Evolutionary conservation across 345 rosid species (phyloP), one percentile per base, ranked within the genome.

Genomic region (Rhizophora apiculata): DNA sequence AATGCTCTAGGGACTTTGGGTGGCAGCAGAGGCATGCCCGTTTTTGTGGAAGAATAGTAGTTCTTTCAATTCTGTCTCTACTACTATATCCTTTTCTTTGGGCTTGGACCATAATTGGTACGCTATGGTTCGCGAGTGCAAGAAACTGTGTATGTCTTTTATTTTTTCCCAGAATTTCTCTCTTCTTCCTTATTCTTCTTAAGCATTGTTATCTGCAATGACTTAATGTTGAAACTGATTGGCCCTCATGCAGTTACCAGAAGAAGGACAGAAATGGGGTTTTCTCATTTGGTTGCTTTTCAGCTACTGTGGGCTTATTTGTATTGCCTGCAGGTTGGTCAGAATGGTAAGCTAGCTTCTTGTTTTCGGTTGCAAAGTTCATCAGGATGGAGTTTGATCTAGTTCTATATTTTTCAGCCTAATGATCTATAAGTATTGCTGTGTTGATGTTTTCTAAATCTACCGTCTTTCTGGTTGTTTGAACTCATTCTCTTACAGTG

Each of bases 201-300:
- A 37, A 19, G 16, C 20, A 54, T 52, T 66, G 51, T 39, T n/a
- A 68, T 55, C 51, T 34, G 60, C 27, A 64, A 21, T 39, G 30
- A 27, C 60, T 59, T 65, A 46, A 55, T 67, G 53, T 51, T 56
- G 49, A 67, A 72, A 21, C 43, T 60, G 55, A 64, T 59, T 16
- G 26, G 32, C 52, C 39, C 30, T 62, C 43, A 11, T 79, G 72
- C 82, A 92, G 99, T 85, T 96, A 85, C 97, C 98, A 27, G 89
- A 85, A 79, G 88, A 86, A 70, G 98, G 97, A 72, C 97, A 92
- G 80, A 96, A 90, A 79, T 96, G 96, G 96, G 97, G 99, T 63
- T 96, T 96, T 76, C 84, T 96, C 26, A 96, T 96, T 68, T 96
- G 99, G 99, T 82, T 96, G 77, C 80, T 89, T 74, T 90, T 90